These are phyloP conservation scores for Verticillium dahliae DNA, from an alignment of 2,329 filamentous ascomycete genomes.

Conservation along the genomic window DNA sequence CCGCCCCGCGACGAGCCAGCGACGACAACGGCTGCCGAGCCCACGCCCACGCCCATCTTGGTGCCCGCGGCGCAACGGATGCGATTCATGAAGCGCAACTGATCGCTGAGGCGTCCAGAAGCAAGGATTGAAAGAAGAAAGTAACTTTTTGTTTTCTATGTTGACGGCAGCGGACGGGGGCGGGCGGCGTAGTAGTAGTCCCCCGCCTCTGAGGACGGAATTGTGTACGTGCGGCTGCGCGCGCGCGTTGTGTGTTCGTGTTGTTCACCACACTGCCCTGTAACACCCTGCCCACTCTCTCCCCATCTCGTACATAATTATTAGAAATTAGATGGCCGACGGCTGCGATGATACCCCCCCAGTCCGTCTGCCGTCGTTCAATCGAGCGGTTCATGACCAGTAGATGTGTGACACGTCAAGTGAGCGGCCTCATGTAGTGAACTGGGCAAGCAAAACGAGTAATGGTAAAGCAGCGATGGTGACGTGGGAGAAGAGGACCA, in stretches of 20 bases:
- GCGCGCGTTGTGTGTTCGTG: neutral
- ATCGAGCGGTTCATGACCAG: neutral
- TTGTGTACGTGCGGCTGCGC: neutral
- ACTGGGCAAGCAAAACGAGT: too few species aligned
- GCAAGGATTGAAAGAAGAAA: neutral
- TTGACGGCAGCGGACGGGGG: neutral
- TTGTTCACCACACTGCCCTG: neutral
- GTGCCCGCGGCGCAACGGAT: neutral
- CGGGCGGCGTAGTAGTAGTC: neutral
- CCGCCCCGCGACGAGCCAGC: neutral
- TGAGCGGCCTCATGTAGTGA: too few species aligned
- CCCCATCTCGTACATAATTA: neutral
- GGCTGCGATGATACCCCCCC: neutral
- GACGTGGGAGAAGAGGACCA: too few species aligned
- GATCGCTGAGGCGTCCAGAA: neutral
- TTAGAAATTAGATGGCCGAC: neutral
- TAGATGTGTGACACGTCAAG: too few species aligned
- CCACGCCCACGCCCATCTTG: neutral
- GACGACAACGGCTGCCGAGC: neutral
- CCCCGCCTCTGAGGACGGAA: neutral
- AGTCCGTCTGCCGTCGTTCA: neutral
- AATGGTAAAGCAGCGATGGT: too few species aligned
- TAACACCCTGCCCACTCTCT: too few species aligned
- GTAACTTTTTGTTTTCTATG: too few species aligned
- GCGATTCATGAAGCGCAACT: slow-evolving; percentile 1